Evolutionary conservation across 1,284 basidiomycete species (phyloP).

Genomic region (Pulchroboletus neoregius): DNA sequence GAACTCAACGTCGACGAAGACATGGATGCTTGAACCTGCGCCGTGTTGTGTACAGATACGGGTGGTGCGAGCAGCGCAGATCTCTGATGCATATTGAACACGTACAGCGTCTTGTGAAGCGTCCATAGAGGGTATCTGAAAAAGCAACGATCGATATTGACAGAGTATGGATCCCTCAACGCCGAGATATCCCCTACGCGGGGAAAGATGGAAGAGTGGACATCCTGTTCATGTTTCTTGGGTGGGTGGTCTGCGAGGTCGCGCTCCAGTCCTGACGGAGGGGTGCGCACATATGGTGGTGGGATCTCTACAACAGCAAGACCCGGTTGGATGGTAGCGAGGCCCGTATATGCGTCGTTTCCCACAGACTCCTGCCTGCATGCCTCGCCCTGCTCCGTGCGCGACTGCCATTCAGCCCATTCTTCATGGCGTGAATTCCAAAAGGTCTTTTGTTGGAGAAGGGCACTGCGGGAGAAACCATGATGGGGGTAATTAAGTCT

Average conservation of each 20-base stretch:
- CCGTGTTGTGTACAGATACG: neutral
- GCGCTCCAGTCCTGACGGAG: constrained; percentile 31
- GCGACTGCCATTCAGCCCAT: constrained; percentile 41
- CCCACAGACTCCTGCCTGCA: constrained; percentile 33
- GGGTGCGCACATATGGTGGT: constrained; percentile 21
- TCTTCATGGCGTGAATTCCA: constrained; percentile 52
- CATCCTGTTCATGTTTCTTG: constrained; percentile 18
- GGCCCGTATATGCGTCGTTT: constrained; percentile 22
- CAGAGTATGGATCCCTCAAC: constrained; percentile 53
- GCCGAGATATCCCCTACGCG: constrained; percentile 58
- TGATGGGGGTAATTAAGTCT: constrained; percentile 39
- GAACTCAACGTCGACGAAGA: constrained; percentile 26
- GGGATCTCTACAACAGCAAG: neutral
- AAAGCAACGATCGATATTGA: constrained; percentile 56
- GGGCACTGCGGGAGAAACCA: constrained; percentile 55
- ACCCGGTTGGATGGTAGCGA: constrained; percentile 4
- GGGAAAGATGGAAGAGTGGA: constrained; percentile 49
- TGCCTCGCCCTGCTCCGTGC: constrained; percentile 14
- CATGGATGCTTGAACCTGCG: constrained; percentile 11
- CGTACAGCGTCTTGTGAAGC: constrained; percentile 60
- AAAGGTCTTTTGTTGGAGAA: constrained; percentile 54
- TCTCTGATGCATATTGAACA: constrained; percentile 48
- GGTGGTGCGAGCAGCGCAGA: constrained; percentile 1
- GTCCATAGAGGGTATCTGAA: constrained; percentile 56
- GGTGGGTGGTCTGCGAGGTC: constrained; percentile 17